Conservation (phyloP, 2,329 filamentous ascomycete genomes). For the Fusarium sp. region DNA sequence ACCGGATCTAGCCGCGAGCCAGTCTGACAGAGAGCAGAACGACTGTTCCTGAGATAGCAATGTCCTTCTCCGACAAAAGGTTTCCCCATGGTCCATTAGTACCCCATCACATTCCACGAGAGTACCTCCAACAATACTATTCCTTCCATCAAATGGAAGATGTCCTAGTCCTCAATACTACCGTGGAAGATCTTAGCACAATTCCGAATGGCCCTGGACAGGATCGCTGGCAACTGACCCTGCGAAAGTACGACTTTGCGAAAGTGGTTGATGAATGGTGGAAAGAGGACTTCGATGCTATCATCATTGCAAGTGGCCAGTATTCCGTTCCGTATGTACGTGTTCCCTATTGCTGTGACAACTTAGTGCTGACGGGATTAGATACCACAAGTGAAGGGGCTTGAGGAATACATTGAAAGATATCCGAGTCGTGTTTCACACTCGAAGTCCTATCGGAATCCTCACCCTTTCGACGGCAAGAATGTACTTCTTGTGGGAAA, state of each 20-base stretch:
- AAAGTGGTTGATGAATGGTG: not conserved
- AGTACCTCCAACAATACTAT: not conserved
- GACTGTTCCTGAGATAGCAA: not conserved
- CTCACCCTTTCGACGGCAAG: not conserved
- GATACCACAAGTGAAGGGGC: not conserved
- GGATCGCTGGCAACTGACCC: not conserved
- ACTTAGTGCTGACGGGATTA: not conserved
- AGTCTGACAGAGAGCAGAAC: not conserved
- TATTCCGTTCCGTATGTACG: constrained; percentile 1
- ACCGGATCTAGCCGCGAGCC: too few relatives aligned
- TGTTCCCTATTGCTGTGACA: accelerated
- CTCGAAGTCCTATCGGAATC: not conserved
- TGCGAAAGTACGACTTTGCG: not conserved
- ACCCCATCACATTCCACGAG: not conserved
- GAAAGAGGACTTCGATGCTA: not conserved
- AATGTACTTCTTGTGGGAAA: not conserved
- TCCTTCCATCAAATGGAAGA: not conserved
- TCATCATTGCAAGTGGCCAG: not conserved
- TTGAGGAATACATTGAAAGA: not conserved
- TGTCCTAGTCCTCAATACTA: not conserved
- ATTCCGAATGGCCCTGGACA: not conserved
- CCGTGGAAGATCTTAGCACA: not conserved
- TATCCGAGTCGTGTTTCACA: not conserved
- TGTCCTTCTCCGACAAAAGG: not conserved
- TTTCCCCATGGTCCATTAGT: not conserved